Base-by-base conservation (phyloP, 805 yeast species). In the Wickerhamiella kurtzmanii region DNA sequence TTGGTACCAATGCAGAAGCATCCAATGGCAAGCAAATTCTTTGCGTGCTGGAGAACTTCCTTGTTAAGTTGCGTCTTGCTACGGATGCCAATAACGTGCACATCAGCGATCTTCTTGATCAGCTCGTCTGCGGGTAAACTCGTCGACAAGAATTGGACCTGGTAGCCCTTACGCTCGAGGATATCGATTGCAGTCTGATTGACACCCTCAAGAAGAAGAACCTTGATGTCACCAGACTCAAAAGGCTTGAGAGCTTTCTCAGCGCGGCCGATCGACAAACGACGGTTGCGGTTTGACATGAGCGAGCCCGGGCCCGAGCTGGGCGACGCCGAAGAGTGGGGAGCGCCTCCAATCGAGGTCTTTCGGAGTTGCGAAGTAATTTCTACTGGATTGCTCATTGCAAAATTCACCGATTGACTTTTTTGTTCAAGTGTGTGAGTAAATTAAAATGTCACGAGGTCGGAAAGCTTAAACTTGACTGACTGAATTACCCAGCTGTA, bases 1-100 rank as follows among this genome's bases (percentile, higher is more conserved):
- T 92, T 92, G 51, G 97, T 92, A 61, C 98, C 98, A 57, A 92
- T 92, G 75, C 98, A 92, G 82, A 92, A 92, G 72, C 98, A 92
- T 48, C 98, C 98, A 66, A 92, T 72, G 28, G 77, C 88, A 22
- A 83, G 83, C 66, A 92, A 74, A 71, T 89, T 85, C 64, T 80
- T 82, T 48, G 98, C 98, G 58, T 83, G 84, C 53, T 76, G 72
- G 58, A 92, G 72, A 22, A 92, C 79, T 45, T 77, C 78, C 56
- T 76, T 81, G 37, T 87, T 84, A 61, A 92, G 73, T 66, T 79
- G 83, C 44, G 98, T 92, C 73, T 92, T 92, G 50, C 97, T 92
- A 72, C 98, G 84, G 62, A 92, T 88, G 68, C 98, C 98, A 62
- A 92, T 79, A 50, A 96, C 98, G 64, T 92, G 97, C 45, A 86